These are phyloP conservation scores for Boeremia exigua DNA, from an alignment of 2,329 filamentous ascomycete genomes.

Conservation along the genomic window DNA sequence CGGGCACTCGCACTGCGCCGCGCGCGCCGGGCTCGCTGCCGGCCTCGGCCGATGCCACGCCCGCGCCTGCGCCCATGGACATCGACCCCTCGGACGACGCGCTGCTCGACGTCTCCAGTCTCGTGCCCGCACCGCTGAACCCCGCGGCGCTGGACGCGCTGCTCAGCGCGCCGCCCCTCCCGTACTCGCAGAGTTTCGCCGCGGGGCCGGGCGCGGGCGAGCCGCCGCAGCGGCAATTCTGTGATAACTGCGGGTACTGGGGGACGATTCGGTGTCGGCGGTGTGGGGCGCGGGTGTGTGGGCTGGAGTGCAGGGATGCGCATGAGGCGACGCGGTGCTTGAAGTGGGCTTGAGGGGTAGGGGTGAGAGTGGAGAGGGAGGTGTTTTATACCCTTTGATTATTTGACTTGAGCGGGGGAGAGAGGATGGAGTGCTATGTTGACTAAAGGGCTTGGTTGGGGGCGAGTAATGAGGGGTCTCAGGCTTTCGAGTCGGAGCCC, in stretches of 20 bases:
- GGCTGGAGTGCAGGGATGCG: constrained; percentile 73
- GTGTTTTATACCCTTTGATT: constrained; percentile 21
- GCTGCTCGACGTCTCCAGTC: constrained; percentile 59
- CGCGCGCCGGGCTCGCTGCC: constrained; percentile 1
- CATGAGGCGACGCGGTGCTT: constrained; percentile 71
- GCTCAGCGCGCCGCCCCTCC: constrained; percentile 68
- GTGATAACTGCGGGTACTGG: constrained; percentile 84
- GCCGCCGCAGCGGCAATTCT: constrained; percentile 69
- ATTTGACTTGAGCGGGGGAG: not conserved
- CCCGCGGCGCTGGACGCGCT: constrained; percentile 69
- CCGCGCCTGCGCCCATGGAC: constrained; percentile 32
- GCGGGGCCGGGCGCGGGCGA: constrained; percentile 48
- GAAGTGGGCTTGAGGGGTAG: constrained; percentile 40
- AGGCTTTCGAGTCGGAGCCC: no score
- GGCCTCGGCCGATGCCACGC: constrained; percentile 36
- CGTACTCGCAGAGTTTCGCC: constrained; percentile 67
- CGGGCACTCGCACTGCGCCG: constrained; percentile 15
- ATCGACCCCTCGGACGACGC: constrained; percentile 52
- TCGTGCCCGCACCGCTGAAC: constrained; percentile 64
- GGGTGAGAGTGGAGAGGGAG: not conserved
- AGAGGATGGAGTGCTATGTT: no score
- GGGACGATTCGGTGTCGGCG: constrained; percentile 76
- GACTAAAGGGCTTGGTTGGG: no score
- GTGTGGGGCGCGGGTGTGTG: constrained; percentile 80
- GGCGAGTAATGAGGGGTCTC: no score